Conservation (phyloP, 805 yeast genomes). For the Pichia nakasei region DNA sequence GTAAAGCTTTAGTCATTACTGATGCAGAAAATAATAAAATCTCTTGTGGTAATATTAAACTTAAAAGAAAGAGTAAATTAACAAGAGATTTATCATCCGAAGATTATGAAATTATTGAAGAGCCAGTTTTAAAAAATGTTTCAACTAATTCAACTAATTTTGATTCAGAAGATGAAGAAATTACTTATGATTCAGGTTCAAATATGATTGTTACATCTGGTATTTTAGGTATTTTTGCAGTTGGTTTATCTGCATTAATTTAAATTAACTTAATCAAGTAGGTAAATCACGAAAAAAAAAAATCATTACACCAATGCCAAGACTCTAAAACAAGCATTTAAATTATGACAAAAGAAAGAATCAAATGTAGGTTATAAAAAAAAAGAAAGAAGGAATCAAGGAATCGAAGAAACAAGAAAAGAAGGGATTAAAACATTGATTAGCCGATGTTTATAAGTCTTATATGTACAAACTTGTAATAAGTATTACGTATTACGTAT, state of each 20-base stretch:
- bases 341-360: too few relatives aligned
- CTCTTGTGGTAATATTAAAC: conserved; percentile 54
- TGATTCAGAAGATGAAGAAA: conserved; percentile 1
- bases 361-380: too few relatives aligned
- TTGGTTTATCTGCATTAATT: conserved; percentile 19
- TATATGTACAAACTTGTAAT: too few relatives aligned
- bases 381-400: too few relatives aligned
- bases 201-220: conserved; percentile 8
- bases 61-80: conserved; percentile 21
- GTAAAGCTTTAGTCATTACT: conserved; percentile 49
- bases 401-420: too few relatives aligned
- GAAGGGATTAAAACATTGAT: too few relatives aligned
- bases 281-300: too few relatives aligned
- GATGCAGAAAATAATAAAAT: conserved; percentile 44
- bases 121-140: conserved; percentile 7
- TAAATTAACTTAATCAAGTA: conserved; percentile 1
- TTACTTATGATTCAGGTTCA: conserved; percentile 7
- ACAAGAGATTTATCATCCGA: conserved; percentile 13
- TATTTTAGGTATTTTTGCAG: conserved; percentile 16
- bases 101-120: neutral
- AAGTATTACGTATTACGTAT: too few relatives aligned
- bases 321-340: too few relatives aligned
- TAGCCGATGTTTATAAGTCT: too few relatives aligned
- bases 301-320: neutral
- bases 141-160: conserved; percentile 1